A percentile compares a stretch with the other conserved stretches of the same genome.
phyloP scores from a whole-genome alignment of 495 filamentous ascomycete species.

The Daldinia childiae region DNA sequence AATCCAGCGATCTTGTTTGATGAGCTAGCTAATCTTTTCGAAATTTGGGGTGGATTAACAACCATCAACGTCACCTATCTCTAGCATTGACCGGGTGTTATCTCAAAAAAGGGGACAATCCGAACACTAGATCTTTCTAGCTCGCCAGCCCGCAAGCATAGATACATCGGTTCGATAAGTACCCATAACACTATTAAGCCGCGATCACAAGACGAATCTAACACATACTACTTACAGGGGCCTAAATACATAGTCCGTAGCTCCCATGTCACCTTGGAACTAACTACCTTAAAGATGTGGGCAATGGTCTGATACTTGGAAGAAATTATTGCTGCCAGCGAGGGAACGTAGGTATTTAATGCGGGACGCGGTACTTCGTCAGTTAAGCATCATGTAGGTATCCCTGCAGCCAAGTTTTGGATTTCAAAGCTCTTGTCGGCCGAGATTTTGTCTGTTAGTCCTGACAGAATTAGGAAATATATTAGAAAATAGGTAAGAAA shows the following conservation, averaged over 20 bases:
- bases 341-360: constrained; percentile 22
- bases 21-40: constrained; percentile 19
- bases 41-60: constrained; percentile 14
- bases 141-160: neutral
- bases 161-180: neutral
- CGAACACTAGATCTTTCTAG: constrained; percentile 18
- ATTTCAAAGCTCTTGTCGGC: constrained; percentile 7
- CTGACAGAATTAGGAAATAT: constrained; percentile 6
- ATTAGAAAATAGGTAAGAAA: neutral
- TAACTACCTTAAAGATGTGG: constrained; percentile 11
- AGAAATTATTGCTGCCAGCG: constrained; percentile 14
- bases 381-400: constrained; percentile 10
- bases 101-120: constrained; percentile 16
- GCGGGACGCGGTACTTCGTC: constrained; percentile 21
- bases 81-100: constrained; percentile 12
- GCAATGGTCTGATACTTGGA: constrained; percentile 34
- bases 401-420: constrained; percentile 12
- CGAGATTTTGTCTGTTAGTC: neutral
- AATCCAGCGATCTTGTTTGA: constrained; percentile 17
- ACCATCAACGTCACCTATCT: constrained; percentile 26
- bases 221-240: constrained; percentile 24
- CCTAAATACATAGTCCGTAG: constrained; percentile 14
- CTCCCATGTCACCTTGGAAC: constrained; percentile 4
- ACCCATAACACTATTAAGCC: constrained; percentile 4
- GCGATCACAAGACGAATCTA: constrained; percentile 30